Conservation (phyloP, 2,329 filamentous ascomycete genomes). For the Cytospora chrysosperma region DNA sequence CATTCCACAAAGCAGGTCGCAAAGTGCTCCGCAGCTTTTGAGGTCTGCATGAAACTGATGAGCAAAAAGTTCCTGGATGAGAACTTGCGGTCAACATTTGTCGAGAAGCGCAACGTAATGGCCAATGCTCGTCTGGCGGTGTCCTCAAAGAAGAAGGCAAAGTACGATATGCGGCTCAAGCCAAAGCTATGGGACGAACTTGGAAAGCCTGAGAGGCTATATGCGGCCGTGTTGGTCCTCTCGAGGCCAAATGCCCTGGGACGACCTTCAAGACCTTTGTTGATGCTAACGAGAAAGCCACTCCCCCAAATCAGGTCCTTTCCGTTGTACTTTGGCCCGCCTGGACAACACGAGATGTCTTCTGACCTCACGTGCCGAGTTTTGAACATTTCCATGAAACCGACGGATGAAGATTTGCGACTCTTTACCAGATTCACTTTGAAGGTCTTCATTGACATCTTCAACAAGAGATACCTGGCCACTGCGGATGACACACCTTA, state of each 20-base stretch:
- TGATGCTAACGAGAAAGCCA: constrained; percentile 66
- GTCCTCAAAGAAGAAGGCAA: constrained; percentile 70
- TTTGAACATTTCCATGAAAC: constrained; percentile 42
- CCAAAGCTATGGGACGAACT: constrained; percentile 67
- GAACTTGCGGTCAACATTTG: constrained; percentile 70
- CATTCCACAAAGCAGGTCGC: constrained; percentile 72
- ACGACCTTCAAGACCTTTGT: constrained; percentile 60
- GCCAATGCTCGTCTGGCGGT: constrained; percentile 84
- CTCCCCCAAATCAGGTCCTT: constrained; percentile 68
- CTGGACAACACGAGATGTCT: constrained; percentile 45
- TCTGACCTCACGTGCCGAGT: constrained; percentile 56
- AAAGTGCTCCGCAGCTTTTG: constrained; percentile 86
- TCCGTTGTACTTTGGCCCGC: constrained; percentile 64
- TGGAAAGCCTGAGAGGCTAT: constrained; percentile 54
- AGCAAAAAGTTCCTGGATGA: constrained; percentile 68
- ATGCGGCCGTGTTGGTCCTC: constrained; percentile 61
- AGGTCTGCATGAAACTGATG: constrained; percentile 71
- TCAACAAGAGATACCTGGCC: constrained; percentile 79
- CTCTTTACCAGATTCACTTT: constrained; percentile 72
- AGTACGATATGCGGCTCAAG: constrained; percentile 78
- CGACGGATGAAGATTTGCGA: constrained; percentile 46
- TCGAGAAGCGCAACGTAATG: constrained; percentile 73
- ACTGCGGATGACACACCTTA: constrained; percentile 70
- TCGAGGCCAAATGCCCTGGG: constrained; percentile 54
- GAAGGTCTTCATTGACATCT: constrained; percentile 76